Conservation (phyloP, 257 asterid genomes). For the Solanum chaucha region DNA sequence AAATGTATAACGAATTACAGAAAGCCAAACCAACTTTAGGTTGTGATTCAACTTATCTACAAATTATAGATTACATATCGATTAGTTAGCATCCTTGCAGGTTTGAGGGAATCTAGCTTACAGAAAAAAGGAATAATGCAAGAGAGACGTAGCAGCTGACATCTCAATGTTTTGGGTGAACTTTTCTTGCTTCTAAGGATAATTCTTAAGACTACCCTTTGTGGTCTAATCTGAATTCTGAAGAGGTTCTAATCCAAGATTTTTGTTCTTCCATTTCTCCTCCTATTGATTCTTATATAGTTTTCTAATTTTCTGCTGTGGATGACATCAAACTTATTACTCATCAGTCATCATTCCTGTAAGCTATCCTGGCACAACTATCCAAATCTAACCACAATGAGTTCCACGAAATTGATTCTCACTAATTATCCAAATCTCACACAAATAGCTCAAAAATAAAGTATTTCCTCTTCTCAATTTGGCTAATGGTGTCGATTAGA, state of each 20-base stretch:
- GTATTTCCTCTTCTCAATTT: not conserved
- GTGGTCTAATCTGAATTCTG: not conserved
- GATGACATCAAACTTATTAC: not conserved
- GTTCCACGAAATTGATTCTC: not conserved
- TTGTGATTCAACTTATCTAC: not conserved
- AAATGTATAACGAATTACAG: too few species aligned
- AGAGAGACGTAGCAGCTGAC: not conserved
- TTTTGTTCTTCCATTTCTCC: not conserved
- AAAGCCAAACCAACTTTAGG: not conserved
- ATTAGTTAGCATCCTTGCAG: not conserved
- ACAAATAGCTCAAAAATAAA: not conserved
- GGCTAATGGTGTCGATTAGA: not conserved
- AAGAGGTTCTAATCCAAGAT: not conserved
- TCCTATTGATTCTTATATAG: not conserved
- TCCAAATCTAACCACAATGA: not conserved
- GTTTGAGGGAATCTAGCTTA: not conserved
- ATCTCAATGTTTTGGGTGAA: not conserved
- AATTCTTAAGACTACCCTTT: not conserved
- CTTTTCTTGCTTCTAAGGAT: not conserved
- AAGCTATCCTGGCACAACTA: not conserved
- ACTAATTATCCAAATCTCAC: not conserved
- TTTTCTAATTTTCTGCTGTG: not conserved
- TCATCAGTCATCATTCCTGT: not conserved
- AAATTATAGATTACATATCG: not conserved
- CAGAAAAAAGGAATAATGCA: not conserved